Evolutionary conservation across 495 filamentous ascomycete genomes (phyloP), one percentile per base, ranked within the genome.

Genomic region (Hyaloscypha bicolor): DNA sequence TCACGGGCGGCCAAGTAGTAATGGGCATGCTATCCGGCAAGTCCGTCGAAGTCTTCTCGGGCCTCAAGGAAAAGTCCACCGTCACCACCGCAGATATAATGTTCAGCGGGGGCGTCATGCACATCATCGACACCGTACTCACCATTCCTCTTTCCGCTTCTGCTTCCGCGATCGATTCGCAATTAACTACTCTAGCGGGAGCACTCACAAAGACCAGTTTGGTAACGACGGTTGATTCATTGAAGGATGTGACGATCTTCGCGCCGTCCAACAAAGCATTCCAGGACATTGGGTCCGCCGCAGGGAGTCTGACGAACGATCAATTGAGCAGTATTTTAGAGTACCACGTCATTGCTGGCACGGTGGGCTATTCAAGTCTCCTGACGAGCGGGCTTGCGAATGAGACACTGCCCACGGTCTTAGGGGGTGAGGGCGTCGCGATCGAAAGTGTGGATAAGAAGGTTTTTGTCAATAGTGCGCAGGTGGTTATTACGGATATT

Each of bases 221-320:
- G 2, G 77, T 78, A 30, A 60, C 76, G 12, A 67, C 76, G 2
- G 72, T 91, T 57, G 76, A 85, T 67, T 45, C 29, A 1, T 66
- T 77, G 0, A 64, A 69, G 21, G 82, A 89, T 66, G 48, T 91
- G 32, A 93, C 90, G 35, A 81, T 91, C 60, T 91, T 93, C 71
- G 88, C 80, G 85, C 75, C 81, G 32, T 80, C 70, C 62, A 89
- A 92, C 71, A 78, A 69, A 1, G 89, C 88, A n/a, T 91, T 91
- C 78, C 75, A 83, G 67, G 76, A 74, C 11, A 85, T 89, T 48
- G 87, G 84, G 56, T 83, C 79, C 42, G 73, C 84, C 0, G 55
- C 85, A 33, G 65, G 64, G n/a, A 78, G 76, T 60, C 69, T 88
- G 22, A 81, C 75, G 25, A 72, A 74, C 1, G 71, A 79, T 9